phyloP scores from a whole-genome alignment of 208 protist species.

The Leptomonas pyrrhocoris region DNA sequence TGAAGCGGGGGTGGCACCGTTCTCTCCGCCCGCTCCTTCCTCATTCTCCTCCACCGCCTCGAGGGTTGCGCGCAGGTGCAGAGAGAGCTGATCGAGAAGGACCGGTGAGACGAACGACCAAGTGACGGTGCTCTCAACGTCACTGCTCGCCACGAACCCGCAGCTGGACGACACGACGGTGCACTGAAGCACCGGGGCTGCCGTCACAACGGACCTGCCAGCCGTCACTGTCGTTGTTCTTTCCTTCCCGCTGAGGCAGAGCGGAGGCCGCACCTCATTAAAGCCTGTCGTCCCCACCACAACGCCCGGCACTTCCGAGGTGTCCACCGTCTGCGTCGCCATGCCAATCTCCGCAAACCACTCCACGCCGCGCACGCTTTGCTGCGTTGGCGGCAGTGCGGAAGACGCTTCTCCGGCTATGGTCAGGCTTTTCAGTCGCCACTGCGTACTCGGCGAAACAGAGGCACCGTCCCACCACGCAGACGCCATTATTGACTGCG shows the following conservation, averaged over 20 bases:
- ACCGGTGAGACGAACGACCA: slow-evolving; percentile 31
- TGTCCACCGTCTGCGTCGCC: slow-evolving; percentile 25
- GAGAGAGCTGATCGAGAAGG: slow-evolving; percentile 24
- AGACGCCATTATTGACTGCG: neutral
- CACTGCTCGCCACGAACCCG: neutral
- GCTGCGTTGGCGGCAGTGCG: neutral
- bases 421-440: slow-evolving; percentile 52
- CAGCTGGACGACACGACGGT: neutral
- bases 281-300: slow-evolving; percentile 43
- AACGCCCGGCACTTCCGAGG: slow-evolving; percentile 31
- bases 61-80: slow-evolving; percentile 8
- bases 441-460: slow-evolving; percentile 46
- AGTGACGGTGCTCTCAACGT: slow-evolving; percentile 6
- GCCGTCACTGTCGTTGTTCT: neutral
- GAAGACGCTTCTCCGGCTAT: neutral
- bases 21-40: neutral
- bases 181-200: slow-evolving; percentile 27
- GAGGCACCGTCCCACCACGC: slow-evolving; percentile 43
- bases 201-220: neutral
- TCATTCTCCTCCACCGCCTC: neutral
- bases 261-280: slow-evolving; percentile 39
- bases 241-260: slow-evolving; percentile 20
- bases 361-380: slow-evolving; percentile 24
- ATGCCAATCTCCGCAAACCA: slow-evolving; percentile 55
- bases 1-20: neutral